Conservation (phyloP, 495 filamentous ascomycete genomes). For the Chaetomidium leptoderma region DNA sequence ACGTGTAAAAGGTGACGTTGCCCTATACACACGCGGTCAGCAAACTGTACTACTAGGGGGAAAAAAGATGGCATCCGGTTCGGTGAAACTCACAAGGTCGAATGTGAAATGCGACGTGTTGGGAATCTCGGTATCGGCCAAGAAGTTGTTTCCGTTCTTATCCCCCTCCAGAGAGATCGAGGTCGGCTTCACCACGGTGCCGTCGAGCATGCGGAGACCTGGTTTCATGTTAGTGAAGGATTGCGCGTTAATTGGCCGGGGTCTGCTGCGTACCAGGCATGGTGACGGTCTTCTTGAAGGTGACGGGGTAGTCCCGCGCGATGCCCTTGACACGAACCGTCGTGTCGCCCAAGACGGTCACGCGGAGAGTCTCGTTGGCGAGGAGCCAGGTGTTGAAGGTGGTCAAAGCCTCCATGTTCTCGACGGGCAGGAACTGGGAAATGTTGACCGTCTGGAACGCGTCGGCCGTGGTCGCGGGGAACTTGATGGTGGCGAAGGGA, state of each 20-base stretch:
- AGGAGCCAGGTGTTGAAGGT: slow-evolving; percentile 56
- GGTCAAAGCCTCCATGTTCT: slow-evolving; percentile 55
- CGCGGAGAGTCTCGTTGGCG: slow-evolving; percentile 33
- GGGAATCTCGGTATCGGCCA: slow-evolving; percentile 60
- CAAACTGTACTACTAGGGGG: not conserved
- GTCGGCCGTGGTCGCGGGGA: slow-evolving; percentile 52
- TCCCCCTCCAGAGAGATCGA: slow-evolving; percentile 40
- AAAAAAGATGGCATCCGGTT: not conserved
- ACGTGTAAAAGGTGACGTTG: slow-evolving; percentile 60
- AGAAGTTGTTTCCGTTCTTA: slow-evolving; percentile 56
- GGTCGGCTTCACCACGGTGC: slow-evolving; percentile 54
- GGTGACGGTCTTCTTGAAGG: slow-evolving; percentile 43
- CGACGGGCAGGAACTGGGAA: slow-evolving; percentile 51
- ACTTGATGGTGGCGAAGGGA: slow-evolving; percentile 49
- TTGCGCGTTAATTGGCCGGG: not conserved
- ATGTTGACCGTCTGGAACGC: slow-evolving; percentile 54
- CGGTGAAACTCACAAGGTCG: slow-evolving; percentile 48
- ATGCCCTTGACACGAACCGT: slow-evolving; percentile 39
- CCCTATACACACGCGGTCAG: slow-evolving; percentile 48
- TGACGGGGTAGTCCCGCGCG: slow-evolving; percentile 32
- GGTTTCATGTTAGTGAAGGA: slow-evolving; percentile 5
- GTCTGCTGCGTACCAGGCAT: slow-evolving; percentile 31
- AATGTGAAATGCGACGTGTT: slow-evolving; percentile 66
- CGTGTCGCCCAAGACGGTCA: slow-evolving; percentile 41
- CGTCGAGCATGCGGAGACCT: slow-evolving; percentile 49